Conservation (phyloP, 805 yeast genomes). For the Myxozyma geophila region DNA sequence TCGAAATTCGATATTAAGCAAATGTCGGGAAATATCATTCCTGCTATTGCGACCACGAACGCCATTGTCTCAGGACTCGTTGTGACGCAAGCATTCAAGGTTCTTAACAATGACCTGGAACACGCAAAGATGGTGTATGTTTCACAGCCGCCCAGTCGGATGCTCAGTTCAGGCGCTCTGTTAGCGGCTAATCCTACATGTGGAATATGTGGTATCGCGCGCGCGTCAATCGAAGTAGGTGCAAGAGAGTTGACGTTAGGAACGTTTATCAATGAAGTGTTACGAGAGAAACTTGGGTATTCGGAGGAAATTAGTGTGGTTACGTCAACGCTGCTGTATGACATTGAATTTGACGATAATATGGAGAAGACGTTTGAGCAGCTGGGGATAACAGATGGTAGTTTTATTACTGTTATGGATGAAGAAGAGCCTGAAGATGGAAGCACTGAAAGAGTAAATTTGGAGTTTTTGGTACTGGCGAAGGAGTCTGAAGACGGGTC, state of each 20-base stretch:
- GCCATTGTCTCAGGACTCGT: slow-evolving; percentile 93
- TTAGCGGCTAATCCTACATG: slow-evolving; percentile 72
- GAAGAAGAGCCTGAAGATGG: slow-evolving; percentile 72
- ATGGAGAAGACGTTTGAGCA: slow-evolving; percentile 53
- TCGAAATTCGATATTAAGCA: slow-evolving; percentile 85
- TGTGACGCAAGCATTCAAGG: slow-evolving; percentile 69
- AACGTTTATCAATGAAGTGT: slow-evolving; percentile 54
- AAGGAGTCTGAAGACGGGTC: not conserved
- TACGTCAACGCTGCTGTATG: slow-evolving; percentile 72
- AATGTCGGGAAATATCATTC: slow-evolving; percentile 96
- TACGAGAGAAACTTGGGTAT: slow-evolving; percentile 59
- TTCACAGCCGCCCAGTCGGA: slow-evolving; percentile 62
- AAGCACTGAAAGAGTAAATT: slow-evolving; percentile 49
- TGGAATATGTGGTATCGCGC: slow-evolving; percentile 52
- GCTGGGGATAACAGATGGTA: slow-evolving; percentile 63
- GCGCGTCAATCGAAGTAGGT: slow-evolving; percentile 42
- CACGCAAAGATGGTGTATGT: slow-evolving; percentile 51
- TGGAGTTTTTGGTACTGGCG: slow-evolving; percentile 44
- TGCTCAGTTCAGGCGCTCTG: slow-evolving; percentile 66
- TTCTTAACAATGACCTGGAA: slow-evolving; percentile 46
- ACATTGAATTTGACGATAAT: slow-evolving; percentile 87
- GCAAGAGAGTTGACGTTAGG: slow-evolving; percentile 48
- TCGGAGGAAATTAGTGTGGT: slow-evolving; percentile 61
- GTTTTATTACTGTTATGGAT: slow-evolving; percentile 72
- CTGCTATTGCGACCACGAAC: slow-evolving; percentile 97